Evolutionary conservation across 2,329 filamentous ascomycete genomes (phyloP).

Genomic region (Aspergillus fischeri): DNA sequence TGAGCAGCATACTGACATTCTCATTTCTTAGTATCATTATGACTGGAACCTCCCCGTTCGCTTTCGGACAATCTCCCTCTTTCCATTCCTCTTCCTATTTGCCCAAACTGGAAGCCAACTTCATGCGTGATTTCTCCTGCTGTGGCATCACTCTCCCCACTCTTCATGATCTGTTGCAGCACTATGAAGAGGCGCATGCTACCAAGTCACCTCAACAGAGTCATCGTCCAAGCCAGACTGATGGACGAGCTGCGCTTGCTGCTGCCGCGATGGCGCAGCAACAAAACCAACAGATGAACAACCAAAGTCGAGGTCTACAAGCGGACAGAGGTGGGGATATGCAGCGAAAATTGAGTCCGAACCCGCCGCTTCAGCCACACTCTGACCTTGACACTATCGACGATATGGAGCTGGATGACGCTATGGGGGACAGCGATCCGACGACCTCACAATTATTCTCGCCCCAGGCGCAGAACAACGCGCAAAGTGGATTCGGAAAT

Average conservation of each 20-base stretch:
- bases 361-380: slow-evolving; percentile 27
- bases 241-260: slow-evolving; percentile 49
- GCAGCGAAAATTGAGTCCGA: slow-evolving; percentile 36
- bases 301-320: slow-evolving; percentile 32
- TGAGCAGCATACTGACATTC: slow-evolving; percentile 11
- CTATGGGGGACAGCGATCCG: slow-evolving; percentile 51
- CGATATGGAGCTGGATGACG: slow-evolving; percentile 96
- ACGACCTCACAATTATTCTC: slow-evolving; percentile 42
- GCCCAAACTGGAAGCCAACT: slow-evolving; percentile 92
- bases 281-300: slow-evolving; percentile 44
- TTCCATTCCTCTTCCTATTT: slow-evolving; percentile 96
- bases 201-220: slow-evolving; percentile 55
- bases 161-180: slow-evolving; percentile 89
- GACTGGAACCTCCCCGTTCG: slow-evolving; percentile 91
- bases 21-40: slow-evolving; percentile 71
- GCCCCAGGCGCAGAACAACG: slow-evolving; percentile 64
- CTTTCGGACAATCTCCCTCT: slow-evolving; percentile 77
- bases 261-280: slow-evolving; percentile 47
- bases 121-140: slow-evolving; percentile 96
- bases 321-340: slow-evolving; percentile 32
- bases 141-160: slow-evolving; percentile 86
- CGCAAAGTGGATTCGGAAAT: slow-evolving; percentile 58
- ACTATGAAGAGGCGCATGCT: slow-evolving; percentile 94
- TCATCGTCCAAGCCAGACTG: slow-evolving; percentile 48
- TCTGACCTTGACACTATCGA: slow-evolving; percentile 77